Conservation (phyloP, 495 filamentous ascomycete species). For the Penicillium chermesinum region DNA sequence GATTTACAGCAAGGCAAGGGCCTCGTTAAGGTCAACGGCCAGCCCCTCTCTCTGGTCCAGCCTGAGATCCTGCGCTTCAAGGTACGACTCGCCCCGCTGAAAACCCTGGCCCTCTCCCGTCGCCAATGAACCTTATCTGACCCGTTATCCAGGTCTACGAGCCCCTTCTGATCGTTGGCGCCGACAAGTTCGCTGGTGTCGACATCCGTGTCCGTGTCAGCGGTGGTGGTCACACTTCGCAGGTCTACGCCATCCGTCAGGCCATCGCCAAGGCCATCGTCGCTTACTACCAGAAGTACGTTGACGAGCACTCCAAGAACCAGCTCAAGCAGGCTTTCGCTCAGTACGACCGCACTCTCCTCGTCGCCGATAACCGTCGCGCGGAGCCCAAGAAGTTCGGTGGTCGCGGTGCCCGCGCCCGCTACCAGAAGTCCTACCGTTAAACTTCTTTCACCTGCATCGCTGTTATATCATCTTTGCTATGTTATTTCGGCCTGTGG, state of each 20-base stretch:
- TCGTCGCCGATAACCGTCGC: slow-evolving; percentile 95
- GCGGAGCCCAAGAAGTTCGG: slow-evolving; percentile 92
- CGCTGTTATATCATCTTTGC: slow-evolving; percentile 13
- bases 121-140: slow-evolving; percentile 6
- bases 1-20: slow-evolving; percentile 73
- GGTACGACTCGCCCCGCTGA: slow-evolving; percentile 38
- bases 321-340: slow-evolving; percentile 90
- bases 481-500: slow-evolving; percentile 5
- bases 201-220: slow-evolving; percentile 96
- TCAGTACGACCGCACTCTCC: slow-evolving; percentile 91
- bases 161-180: slow-evolving; percentile 89
- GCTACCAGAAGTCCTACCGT: slow-evolving; percentile 91
- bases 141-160: slow-evolving; percentile 70
- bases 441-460: slow-evolving; percentile 32
- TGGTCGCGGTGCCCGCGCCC: slow-evolving; percentile 81
- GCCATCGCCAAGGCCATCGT: slow-evolving; percentile 97
- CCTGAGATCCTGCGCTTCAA: slow-evolving; percentile 98
- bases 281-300: slow-evolving; percentile 99
- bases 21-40: slow-evolving; percentile 97
- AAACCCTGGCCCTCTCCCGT: slow-evolving; percentile 1
- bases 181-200: slow-evolving; percentile 93
- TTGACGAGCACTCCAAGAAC: slow-evolving; percentile 99
- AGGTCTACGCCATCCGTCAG: slow-evolving; percentile 98
- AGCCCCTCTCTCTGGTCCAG: slow-evolving; percentile 87
- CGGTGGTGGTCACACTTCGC: slow-evolving; percentile 96